Evolutionary conservation across 1,284 basidiomycete genomes (phyloP), one percentile per base, ranked within the genome.

Genomic region (Cryptococcus jaspeensis): DNA sequence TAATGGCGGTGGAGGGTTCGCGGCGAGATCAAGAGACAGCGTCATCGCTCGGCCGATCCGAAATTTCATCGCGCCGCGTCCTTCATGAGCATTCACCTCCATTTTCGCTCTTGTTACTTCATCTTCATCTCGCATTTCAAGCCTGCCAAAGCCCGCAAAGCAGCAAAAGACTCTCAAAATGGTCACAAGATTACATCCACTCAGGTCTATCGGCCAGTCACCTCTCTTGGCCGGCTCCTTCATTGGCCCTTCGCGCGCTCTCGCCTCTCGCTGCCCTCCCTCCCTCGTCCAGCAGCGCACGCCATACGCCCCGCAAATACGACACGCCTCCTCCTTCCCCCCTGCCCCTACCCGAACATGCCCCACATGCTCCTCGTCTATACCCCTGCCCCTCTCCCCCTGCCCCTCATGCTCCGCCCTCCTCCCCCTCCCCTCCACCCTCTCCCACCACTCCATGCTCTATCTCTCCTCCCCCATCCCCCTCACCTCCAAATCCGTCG

Each of bases 401-500:
- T 77, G 76, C 52, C 70, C 73, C 3, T 43, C 41, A 11, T 77
- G 76, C 59, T 60, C 63, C 5, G 55, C 45, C 3, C 61, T 76
- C 20, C 51, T 74, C 6, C 63, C 66, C n/a, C 59, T 77, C 28
- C 74, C 76, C 13, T 59, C 57, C 7, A 63, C 56, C 18, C 58
- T 75, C 8, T 72, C 73, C 1, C 63, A 71, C 39, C 73, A 76
- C 55, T 71, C 74, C 8, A 52, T 76, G 5, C 65, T 77, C 13
- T 62, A 60, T 43, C 61, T 77, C 40, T 68, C 65, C 9, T 20
- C 56, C 18, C 64, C 70, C 5, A 51, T 70, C 42, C 35, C 56
- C 20, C 16, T 46, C 20, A 41, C 52, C 7, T 39, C 53, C 11
- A 18, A 50, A 15, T 55, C 55, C n/a, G 35, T 58, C 16, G 12